Evolutionary conservation across 73 alveolate species (phyloP), one percentile per base, ranked within the genome.

Genomic region (Uronychia binucleata): DNA sequence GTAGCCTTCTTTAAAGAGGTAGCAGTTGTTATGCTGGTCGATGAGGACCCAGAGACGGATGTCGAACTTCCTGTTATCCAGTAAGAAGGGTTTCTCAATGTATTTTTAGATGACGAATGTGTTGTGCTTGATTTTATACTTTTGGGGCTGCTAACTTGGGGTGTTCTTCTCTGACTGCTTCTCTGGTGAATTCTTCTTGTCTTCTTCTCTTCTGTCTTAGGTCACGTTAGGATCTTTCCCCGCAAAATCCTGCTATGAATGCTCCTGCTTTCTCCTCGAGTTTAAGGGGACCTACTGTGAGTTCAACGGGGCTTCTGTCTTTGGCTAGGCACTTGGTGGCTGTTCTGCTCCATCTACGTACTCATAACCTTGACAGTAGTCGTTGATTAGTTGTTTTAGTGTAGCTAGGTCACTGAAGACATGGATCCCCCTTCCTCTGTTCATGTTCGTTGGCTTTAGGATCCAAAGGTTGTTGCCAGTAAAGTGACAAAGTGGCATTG

Each of bases 361-460:
- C 8, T 92, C 94, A 58, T 79, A 88, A 32, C 97, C 97, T 30
- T 86, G 81, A 59, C 91, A 76, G 60, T 92, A 92, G 31, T 92
- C 94, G 34, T 77, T 57, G 33, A 92, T 90, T 0, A 89, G 81
- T 33, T 57, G 60, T 28, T 79, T 75, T 1, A 92, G 59, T 25
- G 79, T 77, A 34, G 82, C 97, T 30, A 92, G 59, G 29, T 88
- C 84, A 79, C 84, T 87, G 77, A 92, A 92, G 57, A 92, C 90
- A 57, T 88, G 88, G 75, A 92, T 92, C 27, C 97, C 97, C 80
- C 97, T 92, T 14, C 97, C 97, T 74, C 97, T 14, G 67, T 92
- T 92, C 74, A 90, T 79, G 76, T 86, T 87, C 0, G 97, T 92
- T 31, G 97, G 97, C 78, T 92, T 92, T 30, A 92, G 82, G 19